These are phyloP conservation scores for Backusella westeae DNA, from an alignment of 192 early-diverging fungal genomes.

Conservation along the genomic window DNA sequence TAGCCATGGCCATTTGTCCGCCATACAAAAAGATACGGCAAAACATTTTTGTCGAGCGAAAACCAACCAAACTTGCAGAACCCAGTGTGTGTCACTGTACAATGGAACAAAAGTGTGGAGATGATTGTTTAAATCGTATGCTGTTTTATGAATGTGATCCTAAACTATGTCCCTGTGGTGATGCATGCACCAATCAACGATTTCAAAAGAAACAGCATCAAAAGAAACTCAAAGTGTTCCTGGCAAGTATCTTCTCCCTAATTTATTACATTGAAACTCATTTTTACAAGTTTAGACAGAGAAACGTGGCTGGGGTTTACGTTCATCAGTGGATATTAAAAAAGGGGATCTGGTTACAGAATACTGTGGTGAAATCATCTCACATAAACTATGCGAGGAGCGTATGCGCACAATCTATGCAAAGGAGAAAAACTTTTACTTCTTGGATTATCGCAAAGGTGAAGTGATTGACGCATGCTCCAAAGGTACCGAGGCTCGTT, in stretches of 20 bases:
- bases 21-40: slow-evolving; percentile 35
- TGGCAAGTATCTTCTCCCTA: slow-evolving; percentile 42
- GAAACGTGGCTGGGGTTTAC: slow-evolving; percentile 71
- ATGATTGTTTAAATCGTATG: slow-evolving; percentile 70
- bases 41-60: slow-evolving; percentile 79
- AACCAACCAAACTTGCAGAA: slow-evolving; percentile 50
- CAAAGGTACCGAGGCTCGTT: slow-evolving; percentile 80
- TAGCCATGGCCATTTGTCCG: neutral
- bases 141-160: slow-evolving; percentile 77
- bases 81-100: slow-evolving; percentile 60
- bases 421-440: slow-evolving; percentile 69
- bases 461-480: slow-evolving; percentile 79
- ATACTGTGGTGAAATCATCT: slow-evolving; percentile 84
- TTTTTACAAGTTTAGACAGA: slow-evolving; percentile 46
- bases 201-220: slow-evolving; percentile 61
- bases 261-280: neutral
- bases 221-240: slow-evolving; percentile 57
- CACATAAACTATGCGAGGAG: slow-evolving; percentile 57
- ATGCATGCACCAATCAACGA: slow-evolving; percentile 71
- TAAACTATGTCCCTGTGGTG: slow-evolving; percentile 63
- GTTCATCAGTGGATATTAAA: slow-evolving; percentile 48
- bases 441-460: slow-evolving; percentile 69
- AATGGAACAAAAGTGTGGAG: slow-evolving; percentile 52
- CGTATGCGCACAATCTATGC: slow-evolving; percentile 72
- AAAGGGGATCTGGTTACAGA: slow-evolving; percentile 68